These are phyloP conservation scores for Plasmodium fragile DNA, from an alignment of 169 alveolate genomes.

Conservation along the genomic window DNA sequence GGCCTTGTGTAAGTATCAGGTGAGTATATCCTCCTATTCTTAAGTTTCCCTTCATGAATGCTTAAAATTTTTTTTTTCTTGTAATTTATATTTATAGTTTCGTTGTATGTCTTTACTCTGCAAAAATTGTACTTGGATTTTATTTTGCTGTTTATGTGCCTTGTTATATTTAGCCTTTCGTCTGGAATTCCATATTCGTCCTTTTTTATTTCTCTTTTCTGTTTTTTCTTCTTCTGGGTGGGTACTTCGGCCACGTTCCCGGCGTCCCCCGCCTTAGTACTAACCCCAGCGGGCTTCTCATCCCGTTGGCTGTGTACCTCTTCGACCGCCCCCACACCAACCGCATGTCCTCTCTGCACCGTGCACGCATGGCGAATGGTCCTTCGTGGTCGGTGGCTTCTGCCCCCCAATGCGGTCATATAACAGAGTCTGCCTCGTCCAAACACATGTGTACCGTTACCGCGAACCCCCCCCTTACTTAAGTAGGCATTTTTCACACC, in stretches of 20 bases:
- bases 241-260: not conserved
- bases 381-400: not conserved
- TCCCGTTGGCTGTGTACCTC: too few species aligned
- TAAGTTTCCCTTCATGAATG: constrained; percentile 75
- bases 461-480: not conserved
- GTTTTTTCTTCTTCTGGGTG: not conserved
- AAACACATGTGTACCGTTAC: not conserved
- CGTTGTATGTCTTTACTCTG: constrained; percentile 50
- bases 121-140: constrained; percentile 50
- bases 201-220: constrained; percentile 14
- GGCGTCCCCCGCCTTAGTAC: not conserved
- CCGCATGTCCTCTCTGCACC: not conserved
- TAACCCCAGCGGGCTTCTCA: not conserved
- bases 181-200: constrained; percentile 56
- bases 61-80: constrained; percentile 57
- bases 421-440: not conserved
- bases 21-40: constrained; percentile 80
- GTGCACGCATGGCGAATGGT: not conserved
- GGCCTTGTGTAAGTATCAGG: constrained; percentile 84
- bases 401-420: not conserved
- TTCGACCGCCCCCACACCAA: not conserved
- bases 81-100: constrained; percentile 62
- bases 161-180: constrained; percentile 16
- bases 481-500: not conserved
- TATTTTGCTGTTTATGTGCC: constrained; percentile 41